Evolutionary conservation across 2,329 filamentous ascomycete genomes (phyloP).

Genomic region (Talaromyces sp.): DNA sequence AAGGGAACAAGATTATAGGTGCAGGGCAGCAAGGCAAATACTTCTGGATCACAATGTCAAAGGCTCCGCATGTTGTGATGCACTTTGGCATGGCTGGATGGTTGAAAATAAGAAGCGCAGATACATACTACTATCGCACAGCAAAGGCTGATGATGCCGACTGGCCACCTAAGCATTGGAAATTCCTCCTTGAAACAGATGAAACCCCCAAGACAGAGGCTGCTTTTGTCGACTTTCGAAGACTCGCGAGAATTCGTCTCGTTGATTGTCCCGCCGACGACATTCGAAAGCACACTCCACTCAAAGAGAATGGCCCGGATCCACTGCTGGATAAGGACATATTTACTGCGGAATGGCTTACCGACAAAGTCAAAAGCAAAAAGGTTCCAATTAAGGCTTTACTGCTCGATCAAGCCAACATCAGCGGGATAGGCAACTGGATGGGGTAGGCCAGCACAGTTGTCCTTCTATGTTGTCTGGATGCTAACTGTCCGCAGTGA

Average conservation of each 20-base stretch:
- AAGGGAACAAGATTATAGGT: conserved; percentile 64
- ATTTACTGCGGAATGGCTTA: conserved; percentile 71
- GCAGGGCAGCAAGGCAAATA: conserved; percentile 93
- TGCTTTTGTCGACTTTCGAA: conserved; percentile 78
- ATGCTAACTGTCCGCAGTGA: conserved; percentile 47
- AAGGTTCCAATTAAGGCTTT: conserved; percentile 86
- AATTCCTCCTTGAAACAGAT: conserved; percentile 70
- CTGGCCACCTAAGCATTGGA: conserved; percentile 90
- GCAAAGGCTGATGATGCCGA: conserved; percentile 51
- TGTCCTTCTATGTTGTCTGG: background rate
- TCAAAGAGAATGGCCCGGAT: conserved; percentile 91
- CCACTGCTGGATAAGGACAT: conserved; percentile 75
- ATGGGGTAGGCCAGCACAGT: conserved; percentile 55
- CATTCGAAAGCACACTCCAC: conserved; percentile 69
- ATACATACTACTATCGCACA: conserved; percentile 74
- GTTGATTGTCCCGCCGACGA: conserved; percentile 72
- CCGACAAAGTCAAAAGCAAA: conserved; percentile 64
- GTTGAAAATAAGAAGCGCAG: conserved; percentile 78
- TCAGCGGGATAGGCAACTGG: conserved; percentile 96
- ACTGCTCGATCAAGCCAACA: conserved; percentile 77
- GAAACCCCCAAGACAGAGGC: conserved; percentile 57
- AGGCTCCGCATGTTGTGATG: conserved; percentile 79
- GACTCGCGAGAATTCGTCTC: conserved; percentile 73
- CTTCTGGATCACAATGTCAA: conserved; percentile 80
- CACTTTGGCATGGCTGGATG: conserved; percentile 78